phyloP scores from a whole-genome alignment of 352 stramenopile genomes.

The Phytophthora constricta region DNA sequence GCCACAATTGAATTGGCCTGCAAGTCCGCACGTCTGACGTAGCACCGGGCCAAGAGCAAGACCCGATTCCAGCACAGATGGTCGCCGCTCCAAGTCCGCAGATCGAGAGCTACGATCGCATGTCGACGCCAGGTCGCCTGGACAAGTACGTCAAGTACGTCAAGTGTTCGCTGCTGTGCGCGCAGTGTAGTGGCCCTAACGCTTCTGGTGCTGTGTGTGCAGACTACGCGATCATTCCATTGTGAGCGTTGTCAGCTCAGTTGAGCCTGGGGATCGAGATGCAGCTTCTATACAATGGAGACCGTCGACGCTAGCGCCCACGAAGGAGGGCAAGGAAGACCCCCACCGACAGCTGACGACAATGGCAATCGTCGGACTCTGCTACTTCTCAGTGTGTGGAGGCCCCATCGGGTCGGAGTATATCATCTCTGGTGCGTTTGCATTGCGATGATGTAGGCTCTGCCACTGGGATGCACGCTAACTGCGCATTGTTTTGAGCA shows the following conservation, averaged over 20 bases:
- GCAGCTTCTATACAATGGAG: constrained; percentile 31
- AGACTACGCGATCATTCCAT: constrained; percentile 25
- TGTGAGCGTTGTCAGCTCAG: constrained; percentile 28
- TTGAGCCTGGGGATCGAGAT: constrained; percentile 12
- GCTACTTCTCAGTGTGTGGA: constrained; percentile 61
- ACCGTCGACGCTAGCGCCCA: constrained; percentile 30
- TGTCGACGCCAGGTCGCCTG: constrained; percentile 28
- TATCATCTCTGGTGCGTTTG: constrained; percentile 44
- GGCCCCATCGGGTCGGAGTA: constrained; percentile 52
- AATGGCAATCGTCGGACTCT: constrained; percentile 51
- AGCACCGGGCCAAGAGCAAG: no score
- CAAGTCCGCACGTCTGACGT: background rate
- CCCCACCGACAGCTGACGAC: constrained; percentile 49
- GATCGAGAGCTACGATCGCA: constrained; percentile 29
- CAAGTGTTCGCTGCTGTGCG: background rate
- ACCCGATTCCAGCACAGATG: background rate
- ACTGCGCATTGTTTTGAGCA: background rate
- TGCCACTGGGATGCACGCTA: no score
- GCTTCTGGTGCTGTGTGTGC: background rate
- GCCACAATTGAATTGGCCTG: background rate
- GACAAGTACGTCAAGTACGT: constrained; percentile 39
- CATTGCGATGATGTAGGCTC: background rate
- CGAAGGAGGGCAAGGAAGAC: constrained; percentile 54
- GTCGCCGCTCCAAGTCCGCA: constrained; percentile 28
- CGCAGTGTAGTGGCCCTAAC: background rate